A percentile compares a stretch with the other conserved stretches of the same genome.
These are phyloP conservation scores for Cocos nucifera DNA, from an alignment of 176 grass and related monocot species.

Conservation along the genomic window DNA sequence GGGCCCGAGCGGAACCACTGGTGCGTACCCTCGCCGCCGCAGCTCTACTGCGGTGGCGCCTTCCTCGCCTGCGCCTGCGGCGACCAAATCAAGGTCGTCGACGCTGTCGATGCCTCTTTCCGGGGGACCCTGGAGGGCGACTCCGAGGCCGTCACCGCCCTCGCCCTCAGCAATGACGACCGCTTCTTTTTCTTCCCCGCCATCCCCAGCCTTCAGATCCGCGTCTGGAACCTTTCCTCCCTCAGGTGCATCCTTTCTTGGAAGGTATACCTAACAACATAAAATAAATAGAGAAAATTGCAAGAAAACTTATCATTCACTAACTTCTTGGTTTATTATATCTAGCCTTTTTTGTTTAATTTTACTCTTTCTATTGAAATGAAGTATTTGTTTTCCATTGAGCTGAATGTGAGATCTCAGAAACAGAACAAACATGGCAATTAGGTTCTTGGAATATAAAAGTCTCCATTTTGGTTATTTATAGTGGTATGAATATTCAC, in stretches of 20 bases:
- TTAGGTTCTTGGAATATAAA: too few species aligned
- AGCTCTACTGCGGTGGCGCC: slow-evolving; percentile 68
- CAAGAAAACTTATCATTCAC: too few species aligned
- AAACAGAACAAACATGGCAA: too few species aligned
- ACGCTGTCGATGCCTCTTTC: slow-evolving; percentile 30
- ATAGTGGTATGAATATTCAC: too few species aligned
- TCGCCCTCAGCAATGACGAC: slow-evolving; percentile 54
- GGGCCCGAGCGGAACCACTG: slow-evolving; percentile 53
- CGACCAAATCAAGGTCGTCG: slow-evolving; percentile 57
- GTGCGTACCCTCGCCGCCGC: slow-evolving; percentile 51
- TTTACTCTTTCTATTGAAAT: too few species aligned
- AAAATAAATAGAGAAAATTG: too few species aligned
- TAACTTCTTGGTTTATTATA: too few species aligned
- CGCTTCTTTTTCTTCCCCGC: slow-evolving; percentile 49
- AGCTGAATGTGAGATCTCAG: too few species aligned
- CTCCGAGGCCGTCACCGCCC: slow-evolving; percentile 46
- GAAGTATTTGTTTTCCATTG: too few species aligned
- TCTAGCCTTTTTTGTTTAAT: too few species aligned
- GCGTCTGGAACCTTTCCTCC: slow-evolving; percentile 75
- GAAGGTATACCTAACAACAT: slow-evolving; percentile 37
- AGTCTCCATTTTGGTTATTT: too few species aligned
- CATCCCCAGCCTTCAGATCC: slow-evolving; percentile 53
- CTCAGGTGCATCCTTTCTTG: slow-evolving; percentile 59
- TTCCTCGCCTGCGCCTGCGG: slow-evolving; percentile 83
- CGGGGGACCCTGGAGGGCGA: slow-evolving; percentile 16